Conservation (phyloP, 768 basidiomycete species). For the Russula brevipes region DNA sequence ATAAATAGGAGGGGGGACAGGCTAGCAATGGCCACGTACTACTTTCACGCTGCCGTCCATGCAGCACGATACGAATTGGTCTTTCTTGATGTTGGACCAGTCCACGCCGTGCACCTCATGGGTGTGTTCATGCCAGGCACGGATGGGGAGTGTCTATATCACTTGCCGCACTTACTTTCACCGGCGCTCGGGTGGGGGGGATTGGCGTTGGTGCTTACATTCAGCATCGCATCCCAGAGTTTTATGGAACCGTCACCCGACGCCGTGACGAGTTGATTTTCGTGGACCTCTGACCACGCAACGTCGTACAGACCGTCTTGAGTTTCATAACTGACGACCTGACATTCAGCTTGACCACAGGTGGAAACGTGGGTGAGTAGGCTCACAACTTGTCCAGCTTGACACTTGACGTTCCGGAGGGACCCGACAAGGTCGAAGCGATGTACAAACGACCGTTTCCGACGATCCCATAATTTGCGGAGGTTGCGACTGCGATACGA, state of each 20-base stretch:
- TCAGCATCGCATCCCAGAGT: conserved; percentile 85
- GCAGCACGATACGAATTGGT: conserved; percentile 77
- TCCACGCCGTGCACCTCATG: conserved; percentile 91
- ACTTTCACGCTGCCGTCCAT: conserved; percentile 93
- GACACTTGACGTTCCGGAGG: conserved; percentile 40
- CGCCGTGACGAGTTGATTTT: conserved; percentile 85
- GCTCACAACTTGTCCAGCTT: conserved; percentile 68
- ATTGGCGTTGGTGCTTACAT: conserved; percentile 43
- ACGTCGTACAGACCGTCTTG: conserved; percentile 88
- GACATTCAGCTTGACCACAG: conserved; percentile 23
- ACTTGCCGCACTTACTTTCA: conserved; percentile 33
- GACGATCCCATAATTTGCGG: conserved; percentile 91
- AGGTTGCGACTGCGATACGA: conserved; percentile 71
- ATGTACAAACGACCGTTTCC: conserved; percentile 89
- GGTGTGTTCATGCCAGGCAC: conserved; percentile 91
- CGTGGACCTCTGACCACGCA: conserved; percentile 93
- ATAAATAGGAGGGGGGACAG: background rate
- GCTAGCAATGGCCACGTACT: conserved; percentile 42
- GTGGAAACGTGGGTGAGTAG: background rate
- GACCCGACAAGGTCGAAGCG: conserved; percentile 47
- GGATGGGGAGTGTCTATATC: conserved; percentile 77
- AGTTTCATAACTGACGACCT: conserved; percentile 74
- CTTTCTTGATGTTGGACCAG: conserved; percentile 93
- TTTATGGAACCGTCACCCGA: conserved; percentile 89
- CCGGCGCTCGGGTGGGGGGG: conserved; percentile 18